These are phyloP conservation scores for Globisporangium apiculatum DNA, from an alignment of 352 stramenopile genomes.

Conservation along the genomic window DNA sequence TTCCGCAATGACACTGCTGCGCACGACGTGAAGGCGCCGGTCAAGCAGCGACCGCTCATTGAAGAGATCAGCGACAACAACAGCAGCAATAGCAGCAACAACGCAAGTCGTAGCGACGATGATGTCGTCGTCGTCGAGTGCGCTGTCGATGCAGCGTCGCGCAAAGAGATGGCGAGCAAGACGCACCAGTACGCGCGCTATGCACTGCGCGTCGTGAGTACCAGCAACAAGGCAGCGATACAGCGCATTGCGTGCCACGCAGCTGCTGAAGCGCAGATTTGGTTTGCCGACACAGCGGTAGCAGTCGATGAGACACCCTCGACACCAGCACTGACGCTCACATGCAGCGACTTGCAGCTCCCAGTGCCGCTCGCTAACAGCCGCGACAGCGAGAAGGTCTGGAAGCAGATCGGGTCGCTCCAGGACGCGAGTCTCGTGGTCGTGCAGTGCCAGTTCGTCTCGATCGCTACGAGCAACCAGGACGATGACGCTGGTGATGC, in stretches of 20 bases:
- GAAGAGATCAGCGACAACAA: conserved; percentile 44
- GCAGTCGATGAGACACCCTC: too few relatives aligned
- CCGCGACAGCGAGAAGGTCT: conserved; percentile 30
- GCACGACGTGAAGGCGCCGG: conserved; percentile 1
- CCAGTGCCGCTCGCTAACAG: conserved; percentile 11
- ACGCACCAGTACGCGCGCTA: conserved; percentile 60
- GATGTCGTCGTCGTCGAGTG: conserved; percentile 29
- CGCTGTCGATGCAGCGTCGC: conserved; percentile 29
- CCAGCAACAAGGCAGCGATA: neutral
- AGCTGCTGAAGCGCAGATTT: conserved; percentile 25
- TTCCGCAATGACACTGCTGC: conserved; percentile 25
- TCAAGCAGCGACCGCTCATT: conserved; percentile 43
- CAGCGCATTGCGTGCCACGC: conserved; percentile 24
- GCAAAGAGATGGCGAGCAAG: conserved; percentile 50
- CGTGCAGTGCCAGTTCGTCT: conserved; percentile 67
- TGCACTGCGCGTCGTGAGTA: conserved; percentile 15
- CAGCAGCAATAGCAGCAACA: conserved; percentile 18
- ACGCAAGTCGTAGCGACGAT: conserved; percentile 1
- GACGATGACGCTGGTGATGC: conserved; percentile 1
- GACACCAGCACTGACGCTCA: conserved; percentile 16
- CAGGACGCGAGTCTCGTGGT: conserved; percentile 54
- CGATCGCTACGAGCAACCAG: conserved; percentile 19
- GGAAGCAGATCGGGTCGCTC: conserved; percentile 70
- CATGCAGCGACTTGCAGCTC: conserved; percentile 35
- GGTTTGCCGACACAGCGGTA: conserved; percentile 16